Conservation (phyloP, 805 yeast genomes). For the Kodamaea restingae region DNA sequence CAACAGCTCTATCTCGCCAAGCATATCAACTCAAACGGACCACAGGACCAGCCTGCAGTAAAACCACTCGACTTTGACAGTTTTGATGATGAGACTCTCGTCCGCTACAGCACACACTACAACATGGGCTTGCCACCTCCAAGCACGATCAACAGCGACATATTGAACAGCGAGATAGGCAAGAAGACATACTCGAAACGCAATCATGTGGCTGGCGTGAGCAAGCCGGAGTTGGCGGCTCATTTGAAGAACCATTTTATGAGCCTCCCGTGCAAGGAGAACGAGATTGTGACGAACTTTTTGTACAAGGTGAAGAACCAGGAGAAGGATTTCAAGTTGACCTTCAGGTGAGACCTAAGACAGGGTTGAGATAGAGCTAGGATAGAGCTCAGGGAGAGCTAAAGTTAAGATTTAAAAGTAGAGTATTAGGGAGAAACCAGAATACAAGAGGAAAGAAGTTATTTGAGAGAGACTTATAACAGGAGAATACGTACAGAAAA, state of each 20-base stretch:
- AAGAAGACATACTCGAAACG: constrained; percentile 51
- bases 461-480: too few species aligned
- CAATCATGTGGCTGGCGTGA: constrained; percentile 38
- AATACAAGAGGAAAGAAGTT: too few species aligned
- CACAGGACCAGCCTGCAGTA: constrained; percentile 46
- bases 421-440: too few species aligned
- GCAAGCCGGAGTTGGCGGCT: constrained; percentile 57
- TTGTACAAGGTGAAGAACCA: constrained; percentile 80
- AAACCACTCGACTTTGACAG: constrained; percentile 68
- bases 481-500: too few species aligned
- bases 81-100: constrained; percentile 58
- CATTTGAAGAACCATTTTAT: constrained; percentile 68
- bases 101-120: constrained; percentile 64
- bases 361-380: too few species aligned
- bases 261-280: constrained; percentile 59
- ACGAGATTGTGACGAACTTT: constrained; percentile 84
- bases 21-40: constrained; percentile 73
- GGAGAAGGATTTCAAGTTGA: constrained; percentile 39
- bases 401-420: too few species aligned
- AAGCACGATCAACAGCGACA: constrained; percentile 63
- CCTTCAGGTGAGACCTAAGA: constrained; percentile 35
- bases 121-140: constrained; percentile 54
- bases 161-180: constrained; percentile 71
- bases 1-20: constrained; percentile 65
- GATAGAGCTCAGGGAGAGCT: too few species aligned